A percentile compares a stretch with the other conserved stretches of the same genome.
These are phyloP conservation scores for Lagerstroemia fauriei DNA, from an alignment of 441 rosid genomes.

Conservation along the genomic window DNA sequence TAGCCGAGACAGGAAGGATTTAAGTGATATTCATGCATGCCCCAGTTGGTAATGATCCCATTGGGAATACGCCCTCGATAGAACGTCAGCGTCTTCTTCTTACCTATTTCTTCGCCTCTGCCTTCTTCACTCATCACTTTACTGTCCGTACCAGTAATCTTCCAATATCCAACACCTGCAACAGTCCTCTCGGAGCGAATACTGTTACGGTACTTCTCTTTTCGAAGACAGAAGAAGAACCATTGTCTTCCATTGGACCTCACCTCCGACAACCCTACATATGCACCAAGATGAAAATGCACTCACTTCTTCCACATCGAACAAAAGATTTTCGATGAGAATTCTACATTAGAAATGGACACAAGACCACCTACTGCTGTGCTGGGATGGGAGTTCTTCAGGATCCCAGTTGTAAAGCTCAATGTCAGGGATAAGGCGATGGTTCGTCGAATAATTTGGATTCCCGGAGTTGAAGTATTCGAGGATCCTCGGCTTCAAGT, in stretches of 20 bases:
- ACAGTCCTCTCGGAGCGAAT: constrained; percentile 7
- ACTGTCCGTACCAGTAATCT: constrained; percentile 6
- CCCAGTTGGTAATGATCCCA: constrained; percentile 21
- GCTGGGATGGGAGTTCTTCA: background rate
- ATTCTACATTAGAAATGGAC: background rate
- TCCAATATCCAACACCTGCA: constrained; percentile 8
- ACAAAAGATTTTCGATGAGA: background rate
- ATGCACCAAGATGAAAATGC: background rate
- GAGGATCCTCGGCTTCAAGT: constrained; percentile 4
- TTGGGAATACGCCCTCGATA: constrained; percentile 5
- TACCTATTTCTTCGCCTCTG: constrained; percentile 13
- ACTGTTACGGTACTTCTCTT: background rate
- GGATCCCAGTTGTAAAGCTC: constrained; percentile 1
- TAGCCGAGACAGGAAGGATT: constrained; percentile 1
- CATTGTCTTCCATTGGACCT: background rate
- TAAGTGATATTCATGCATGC: constrained; percentile 23
- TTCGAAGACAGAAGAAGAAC: constrained; percentile 12
- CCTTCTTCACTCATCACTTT: background rate
- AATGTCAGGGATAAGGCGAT: background rate
- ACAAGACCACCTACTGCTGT: background rate
- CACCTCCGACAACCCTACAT: background rate
- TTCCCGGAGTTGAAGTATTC: background rate
- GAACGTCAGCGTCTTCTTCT: constrained; percentile 18
- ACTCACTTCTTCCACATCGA: background rate
- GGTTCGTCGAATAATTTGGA: background rate